phyloP scores from a whole-genome alignment of 768 basidiomycete species.

The Amanita inopinata region DNA sequence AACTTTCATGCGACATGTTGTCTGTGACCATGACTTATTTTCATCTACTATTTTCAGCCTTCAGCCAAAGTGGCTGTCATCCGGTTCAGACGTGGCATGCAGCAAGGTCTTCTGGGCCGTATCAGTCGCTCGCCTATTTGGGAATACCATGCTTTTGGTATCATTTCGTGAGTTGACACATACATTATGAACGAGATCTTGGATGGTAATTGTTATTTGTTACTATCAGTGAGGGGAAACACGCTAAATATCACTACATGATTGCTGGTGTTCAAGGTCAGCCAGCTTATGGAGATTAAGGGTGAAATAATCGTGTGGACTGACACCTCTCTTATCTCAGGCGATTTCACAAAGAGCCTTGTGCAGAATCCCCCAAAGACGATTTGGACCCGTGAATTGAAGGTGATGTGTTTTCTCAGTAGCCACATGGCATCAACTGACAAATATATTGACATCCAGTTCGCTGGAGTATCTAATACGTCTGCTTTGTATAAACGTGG shows the following conservation, averaged over 20 bases:
- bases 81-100: slow-evolving; percentile 77
- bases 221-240: slow-evolving; percentile 49
- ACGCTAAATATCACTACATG: slow-evolving; percentile 73
- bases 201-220: slow-evolving; percentile 7
- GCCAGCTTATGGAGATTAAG: background rate
- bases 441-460: slow-evolving; percentile 26
- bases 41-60: slow-evolving; percentile 34
- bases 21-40: slow-evolving; percentile 2
- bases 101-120: slow-evolving; percentile 68
- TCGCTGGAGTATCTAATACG: slow-evolving; percentile 74
- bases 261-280: slow-evolving; percentile 69
- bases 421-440: background rate
- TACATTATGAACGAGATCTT: background rate
- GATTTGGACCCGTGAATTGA: slow-evolving; percentile 73
- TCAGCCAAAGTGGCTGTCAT: slow-evolving; percentile 73
- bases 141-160: slow-evolving; percentile 81
- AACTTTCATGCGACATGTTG: background rate
- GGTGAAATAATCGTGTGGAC: background rate
- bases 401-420: slow-evolving; percentile 31
- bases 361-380: slow-evolving; percentile 60
- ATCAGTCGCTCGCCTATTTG: slow-evolving; percentile 63
- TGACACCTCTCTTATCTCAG: slow-evolving; percentile 18
- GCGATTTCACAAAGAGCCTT: slow-evolving; percentile 69
- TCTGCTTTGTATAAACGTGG: slow-evolving; percentile 73
- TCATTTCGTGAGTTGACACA: slow-evolving; percentile 46